A percentile compares a stretch with the other conserved stretches of the same genome.
Evolutionary conservation across 768 basidiomycete genomes (phyloP).

Genomic region (Phaeolepiota aurea): DNA sequence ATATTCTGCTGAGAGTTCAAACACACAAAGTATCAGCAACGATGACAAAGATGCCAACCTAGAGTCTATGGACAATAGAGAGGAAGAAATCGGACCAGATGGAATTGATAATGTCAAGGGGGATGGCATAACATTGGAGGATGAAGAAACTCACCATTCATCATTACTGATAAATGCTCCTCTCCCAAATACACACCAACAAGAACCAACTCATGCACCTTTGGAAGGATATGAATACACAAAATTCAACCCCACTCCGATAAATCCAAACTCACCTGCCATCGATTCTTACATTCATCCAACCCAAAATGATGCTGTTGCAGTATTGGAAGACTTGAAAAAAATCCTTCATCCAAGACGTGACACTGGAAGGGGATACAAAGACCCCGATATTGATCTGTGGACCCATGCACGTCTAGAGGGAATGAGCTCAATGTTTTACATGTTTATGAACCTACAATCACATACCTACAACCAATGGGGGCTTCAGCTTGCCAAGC

Average conservation of each 20-base stretch:
- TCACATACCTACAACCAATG: slow-evolving; percentile 12
- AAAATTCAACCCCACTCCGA: slow-evolving; percentile 15
- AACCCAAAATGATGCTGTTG: neutral
- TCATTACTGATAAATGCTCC: neutral
- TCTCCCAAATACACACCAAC: no score
- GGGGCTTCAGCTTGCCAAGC: slow-evolving; percentile 14
- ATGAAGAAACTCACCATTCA: neutral
- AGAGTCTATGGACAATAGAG: neutral
- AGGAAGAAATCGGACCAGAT: neutral
- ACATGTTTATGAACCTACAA: slow-evolving; percentile 8
- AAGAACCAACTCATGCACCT: neutral
- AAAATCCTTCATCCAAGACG: neutral
- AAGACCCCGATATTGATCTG: slow-evolving; percentile 7
- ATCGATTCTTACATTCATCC: neutral
- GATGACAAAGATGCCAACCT: neutral
- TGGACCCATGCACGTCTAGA: slow-evolving; percentile 11
- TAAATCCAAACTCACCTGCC: slow-evolving; percentile 2
- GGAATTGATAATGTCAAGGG: neutral
- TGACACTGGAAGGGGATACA: slow-evolving; percentile 8
- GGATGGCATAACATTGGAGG: neutral
- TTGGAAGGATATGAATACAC: slow-evolving; percentile 4
- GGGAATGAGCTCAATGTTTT: slow-evolving; percentile 12
- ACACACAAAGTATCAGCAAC: no score
- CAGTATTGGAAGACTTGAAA: slow-evolving; percentile 1
- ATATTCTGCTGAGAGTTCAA: no score